A percentile compares a stretch with the other conserved stretches of the same genome.
These are phyloP conservation scores for Aureobasidium leucospermi DNA, from an alignment of 2,329 filamentous ascomycete genomes.

Conservation along the genomic window DNA sequence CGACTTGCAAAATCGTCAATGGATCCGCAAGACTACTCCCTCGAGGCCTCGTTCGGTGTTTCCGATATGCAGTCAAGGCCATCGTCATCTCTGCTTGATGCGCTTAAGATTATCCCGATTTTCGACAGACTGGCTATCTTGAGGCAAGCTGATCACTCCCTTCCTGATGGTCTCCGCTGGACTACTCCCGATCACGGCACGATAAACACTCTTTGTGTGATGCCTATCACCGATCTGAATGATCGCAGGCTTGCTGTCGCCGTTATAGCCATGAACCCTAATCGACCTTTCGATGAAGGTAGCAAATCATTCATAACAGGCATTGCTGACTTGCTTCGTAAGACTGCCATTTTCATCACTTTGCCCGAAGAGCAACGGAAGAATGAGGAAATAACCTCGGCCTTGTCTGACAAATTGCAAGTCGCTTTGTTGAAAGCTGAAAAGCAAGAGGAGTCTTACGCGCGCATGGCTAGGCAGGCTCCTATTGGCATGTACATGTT, in stretches of 20 bases:
- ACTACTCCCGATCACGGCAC: background rate
- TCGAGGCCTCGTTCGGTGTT: background rate
- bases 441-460: slow-evolving; percentile 31
- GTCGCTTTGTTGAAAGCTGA: slow-evolving; percentile 26
- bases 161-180: slow-evolving; percentile 9
- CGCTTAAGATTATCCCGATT: slow-evolving; percentile 1
- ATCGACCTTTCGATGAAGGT: slow-evolving; percentile 31
- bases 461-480: slow-evolving; percentile 31
- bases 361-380: slow-evolving; percentile 5
- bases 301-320: slow-evolving; percentile 33
- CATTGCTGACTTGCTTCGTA: slow-evolving; percentile 30
- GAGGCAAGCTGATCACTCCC: background rate
- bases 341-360: slow-evolving; percentile 31
- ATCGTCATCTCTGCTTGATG: background rate
- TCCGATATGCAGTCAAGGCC: slow-evolving; percentile 1
- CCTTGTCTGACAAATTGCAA: slow-evolving; percentile 29
- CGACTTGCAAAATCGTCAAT: background rate
- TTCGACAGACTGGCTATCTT: background rate
- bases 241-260: slow-evolving; percentile 32
- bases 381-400: slow-evolving; percentile 29
- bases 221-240: slow-evolving; percentile 21
- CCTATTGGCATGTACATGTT: slow-evolving; percentile 31
- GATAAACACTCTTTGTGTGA: background rate
- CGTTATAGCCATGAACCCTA: slow-evolving; percentile 33
- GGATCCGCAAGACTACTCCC: slow-evolving; percentile 11